A percentile compares a stretch with the other conserved stretches of the same genome.
Conservation (phyloP, 2,329 filamentous ascomycete species). For the Phialophora expanda region DNA sequence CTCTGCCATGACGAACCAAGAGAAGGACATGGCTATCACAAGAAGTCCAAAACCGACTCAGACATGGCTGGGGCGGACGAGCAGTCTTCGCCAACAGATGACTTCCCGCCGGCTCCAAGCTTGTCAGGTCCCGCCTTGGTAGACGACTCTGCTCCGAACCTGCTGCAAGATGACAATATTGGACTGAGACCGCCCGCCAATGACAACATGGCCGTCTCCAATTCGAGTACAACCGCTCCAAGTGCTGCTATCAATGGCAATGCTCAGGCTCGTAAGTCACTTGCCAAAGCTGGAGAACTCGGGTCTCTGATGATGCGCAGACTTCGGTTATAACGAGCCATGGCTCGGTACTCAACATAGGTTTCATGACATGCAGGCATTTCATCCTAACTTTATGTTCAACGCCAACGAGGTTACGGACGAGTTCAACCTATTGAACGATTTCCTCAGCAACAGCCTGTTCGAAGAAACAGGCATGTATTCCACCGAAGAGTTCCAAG, state of each 20-base stretch:
- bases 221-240: conserved; percentile 66
- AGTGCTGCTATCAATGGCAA: conserved; percentile 68
- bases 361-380: conserved; percentile 92
- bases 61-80: conserved; percentile 66
- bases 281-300: conserved; percentile 20
- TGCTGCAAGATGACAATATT: conserved; percentile 50
- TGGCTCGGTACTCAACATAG: conserved; percentile 73
- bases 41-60: conserved; percentile 74
- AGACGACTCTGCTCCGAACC: conserved; percentile 56
- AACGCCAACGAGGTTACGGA: conserved; percentile 90
- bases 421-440: conserved; percentile 95
- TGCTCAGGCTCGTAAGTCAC: conserved; percentile 74
- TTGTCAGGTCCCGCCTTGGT: conserved; percentile 64
- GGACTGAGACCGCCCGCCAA: conserved; percentile 56
- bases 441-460: conserved; percentile 90
- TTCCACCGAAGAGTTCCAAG: conserved; percentile 67
- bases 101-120: conserved; percentile 50
- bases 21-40: conserved; percentile 67
- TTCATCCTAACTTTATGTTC: conserved; percentile 95
- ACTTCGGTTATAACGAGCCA: conserved; percentile 84
- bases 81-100: conserved; percentile 52
- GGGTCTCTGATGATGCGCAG: conserved; percentile 55
- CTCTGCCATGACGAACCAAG: conserved; percentile 97
- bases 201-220: conserved; percentile 35
- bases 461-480: conserved; percentile 77